Evolutionary conservation across 2,329 filamentous ascomycete species (phyloP), one percentile per base, ranked within the genome.

Genomic region (Cercospora janseana): DNA sequence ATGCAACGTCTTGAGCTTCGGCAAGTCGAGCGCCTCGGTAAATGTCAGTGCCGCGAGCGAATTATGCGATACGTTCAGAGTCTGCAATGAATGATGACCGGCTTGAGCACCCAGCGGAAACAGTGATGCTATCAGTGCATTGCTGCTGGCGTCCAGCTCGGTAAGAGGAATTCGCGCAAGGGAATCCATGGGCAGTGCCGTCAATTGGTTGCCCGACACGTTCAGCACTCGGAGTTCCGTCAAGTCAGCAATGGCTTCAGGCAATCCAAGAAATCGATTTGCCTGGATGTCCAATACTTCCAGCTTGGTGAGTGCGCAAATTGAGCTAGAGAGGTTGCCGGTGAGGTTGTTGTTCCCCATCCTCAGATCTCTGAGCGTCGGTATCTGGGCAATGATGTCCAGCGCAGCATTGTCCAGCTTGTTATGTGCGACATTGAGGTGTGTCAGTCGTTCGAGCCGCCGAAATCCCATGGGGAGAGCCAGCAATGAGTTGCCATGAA

Each of bases 401-500:
- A 96, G 74, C 38, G 81, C 80, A 43, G 82, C 78, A 63, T 88
- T 88, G 2, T 79, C 78, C 20, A 98, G 79, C 49, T 84, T 82
- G 63, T 97, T 97, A 47, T 88, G 85, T 8, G 64, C 53, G 63
- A 98, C 69, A 60, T 97, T 96, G 41, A 98, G 74, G 3, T 81
- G 85, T 1, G 88, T 91, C 47, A 98, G 76, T 53, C 85, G 75
- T 41, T 83, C 77, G 28, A 97, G 75, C 44, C 84, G 78, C 57
- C 87, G 78, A 50, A 97, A 66, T 0, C 93, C 92, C 57, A 85
- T 67, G 0, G 93, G 93, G 34, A 96, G 69, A 21, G 79, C 73
- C 43, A 78, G 77, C 13, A 98, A 75, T 35, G 81, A 70, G 64
- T 98, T 98, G 15, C 89, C 88, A 66, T 95, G 93, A 51, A 97